Percentiles rank a stretch among this genome's conserved stretches.
phyloP scores from a whole-genome alignment of 805 yeast species.

The Naumovozyma castellii region DNA sequence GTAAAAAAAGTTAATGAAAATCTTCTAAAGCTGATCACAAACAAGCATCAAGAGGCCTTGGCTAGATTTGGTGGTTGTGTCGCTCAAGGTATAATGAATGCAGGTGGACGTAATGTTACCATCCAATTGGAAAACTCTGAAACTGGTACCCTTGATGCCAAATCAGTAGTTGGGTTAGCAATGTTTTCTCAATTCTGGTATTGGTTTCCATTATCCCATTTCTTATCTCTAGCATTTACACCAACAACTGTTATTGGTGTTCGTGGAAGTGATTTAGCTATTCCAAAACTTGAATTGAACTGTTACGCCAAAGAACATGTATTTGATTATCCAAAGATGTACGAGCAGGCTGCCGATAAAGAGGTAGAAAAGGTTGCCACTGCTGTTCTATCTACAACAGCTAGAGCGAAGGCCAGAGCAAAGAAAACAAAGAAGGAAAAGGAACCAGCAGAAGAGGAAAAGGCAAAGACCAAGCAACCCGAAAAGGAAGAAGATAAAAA shows the following conservation, averaged over 20 bases:
- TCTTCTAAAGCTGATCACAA: slow-evolving; percentile 64
- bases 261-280: slow-evolving; percentile 62
- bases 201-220: slow-evolving; percentile 96
- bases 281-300: slow-evolving; percentile 72
- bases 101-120: slow-evolving; percentile 97
- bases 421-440: slow-evolving; percentile 50
- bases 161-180: slow-evolving; percentile 85
- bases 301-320: slow-evolving; percentile 73
- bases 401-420: slow-evolving; percentile 88
- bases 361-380: slow-evolving; percentile 84
- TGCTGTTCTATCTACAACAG: slow-evolving; percentile 90
- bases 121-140: slow-evolving; percentile 80
- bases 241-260: slow-evolving; percentile 90
- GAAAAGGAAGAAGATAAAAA: slow-evolving; percentile 22
- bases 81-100: slow-evolving; percentile 96
- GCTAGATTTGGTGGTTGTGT: slow-evolving; percentile 96
- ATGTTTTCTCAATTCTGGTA: slow-evolving; percentile 93
- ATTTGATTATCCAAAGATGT: slow-evolving; percentile 85
- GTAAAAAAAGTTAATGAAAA: slow-evolving; percentile 68
- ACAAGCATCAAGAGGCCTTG: slow-evolving; percentile 91
- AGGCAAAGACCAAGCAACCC: slow-evolving; percentile 28
- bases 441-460: slow-evolving; percentile 33
- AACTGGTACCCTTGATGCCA: slow-evolving; percentile 81
- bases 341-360: slow-evolving; percentile 67
- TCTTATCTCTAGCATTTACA: slow-evolving; percentile 79